Base-by-base conservation (phyloP, 2,329 filamentous ascomycete genomes). In the Cladobotryum mycophilum region DNA sequence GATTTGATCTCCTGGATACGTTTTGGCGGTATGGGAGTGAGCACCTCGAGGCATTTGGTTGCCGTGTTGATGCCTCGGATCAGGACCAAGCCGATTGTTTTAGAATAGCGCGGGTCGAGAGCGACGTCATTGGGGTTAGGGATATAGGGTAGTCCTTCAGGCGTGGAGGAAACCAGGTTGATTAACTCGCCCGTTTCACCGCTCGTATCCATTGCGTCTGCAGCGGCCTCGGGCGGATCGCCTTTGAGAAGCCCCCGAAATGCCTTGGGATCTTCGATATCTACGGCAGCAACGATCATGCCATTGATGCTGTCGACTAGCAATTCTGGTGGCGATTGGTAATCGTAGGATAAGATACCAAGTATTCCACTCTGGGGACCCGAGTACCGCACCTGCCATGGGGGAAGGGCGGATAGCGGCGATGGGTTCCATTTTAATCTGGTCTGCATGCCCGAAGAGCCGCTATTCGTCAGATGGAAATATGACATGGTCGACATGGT, bases 401-500 rank as follows among this genome's bases (percentile, higher is more conserved):
- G 87, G 0, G 74, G 64, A 7, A 77, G 58, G 0, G 71, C 68
- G 1, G 79, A 79, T 8, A 91, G 67, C 0, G 85, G 78, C 0
- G 68, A 71, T 0, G 73, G 53, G 47, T 76, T 69, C 79, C 82
- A 88, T 41, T 62, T 65, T 17, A 66, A 45, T 5, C 53, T 55
- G 3, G 45, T 7, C 1, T 17, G n/a, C 11, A 22, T 5, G 7
- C 52, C 48, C 14, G 42, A 20, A 3, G 48, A 34, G 48, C 56
- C 53, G 33, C 40, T 56, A 46, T 43, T 25, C 48, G 37, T 53
- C 9, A 72, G 56, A 61, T 92, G 88, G 60, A 92, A 89, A 59
- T 91, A 92, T 0, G 86, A 84, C 76, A 89, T 84, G n/a, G 77
- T 81, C 58, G 90, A 86, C 85, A 92, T 89, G 5, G 78, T 76